Evolutionary conservation across 805 yeast species (phyloP), one percentile per base, ranked within the genome.

Genomic region (Sugiyamaella qingdaonensis): DNA sequence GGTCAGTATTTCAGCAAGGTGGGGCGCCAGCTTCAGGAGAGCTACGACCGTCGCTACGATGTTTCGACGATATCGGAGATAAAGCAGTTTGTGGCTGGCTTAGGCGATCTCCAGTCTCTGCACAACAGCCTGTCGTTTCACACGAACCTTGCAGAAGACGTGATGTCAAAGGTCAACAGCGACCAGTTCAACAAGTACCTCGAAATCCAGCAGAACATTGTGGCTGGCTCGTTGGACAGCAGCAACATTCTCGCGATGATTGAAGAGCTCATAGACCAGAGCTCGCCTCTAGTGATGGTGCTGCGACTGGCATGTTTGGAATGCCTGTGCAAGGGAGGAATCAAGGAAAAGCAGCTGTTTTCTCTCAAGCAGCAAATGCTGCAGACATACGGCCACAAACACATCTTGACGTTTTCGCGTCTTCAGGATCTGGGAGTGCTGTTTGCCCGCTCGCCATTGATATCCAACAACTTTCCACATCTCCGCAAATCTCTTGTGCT

Each of bases 121-220:
- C 95, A 90, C 66, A 82, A 78, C 37, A 72, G 80, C 59, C 77
- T 94, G 29, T 80, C 85, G 57, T 78, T 80, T 53, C 96, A 88
- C 64, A 88, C 96, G 0, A 70, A 69, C 3, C 67, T 90, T n/a
- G 86, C 92, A 9, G 94, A 88, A 60, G 72, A 71, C 32, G 74
- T 88, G 1, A 70, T 88, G 61, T 64, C 71, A 10, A 68, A 71
- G 35, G 79, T 83, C 14, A 73, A 73, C 41, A 52, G 66, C 1
- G 63, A 64, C 3, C 58, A 61, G 11, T 65, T 64, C 44, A 60
- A 63, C 51, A 58, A 54, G 14, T 59, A 58, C 33, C 61, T 68
- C 16, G 66, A 64, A 31, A 57, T 70, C 7, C 73, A 70, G 47
- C 91, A 88, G 65, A 88, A 85, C 49, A 72, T 90, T 1, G 70